Base-by-base conservation (phyloP, 139 green algal species). In the Pleodorina starrii region DNA sequence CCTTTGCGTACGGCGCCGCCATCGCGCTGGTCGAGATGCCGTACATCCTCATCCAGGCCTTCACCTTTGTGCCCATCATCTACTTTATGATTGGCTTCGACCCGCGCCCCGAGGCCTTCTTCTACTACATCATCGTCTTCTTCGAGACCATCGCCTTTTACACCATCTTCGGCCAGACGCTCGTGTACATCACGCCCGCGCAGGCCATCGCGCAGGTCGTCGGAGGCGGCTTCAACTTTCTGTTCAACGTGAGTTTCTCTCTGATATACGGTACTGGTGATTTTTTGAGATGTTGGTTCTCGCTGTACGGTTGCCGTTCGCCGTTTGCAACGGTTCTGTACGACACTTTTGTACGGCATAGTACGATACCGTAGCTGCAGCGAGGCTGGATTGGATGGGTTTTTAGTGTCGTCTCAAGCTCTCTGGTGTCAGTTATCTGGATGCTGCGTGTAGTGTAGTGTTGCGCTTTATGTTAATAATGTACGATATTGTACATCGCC, bases 71-170 rank as follows among this genome's bases (percentile, higher is more conserved):
- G 48, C 84, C 91, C 19, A 91, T 96, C 75, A 88, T 92, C 23
- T 97, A 97, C 78, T 95, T 36, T n/a, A 91, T 92, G 71, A 87
- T 96, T 21, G 79, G 89, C 51, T 96, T 97, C 74, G 54, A 84
- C 17, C 63, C 46, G 9, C 57, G 27, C 3, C n/a, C 82, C 17
- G 82, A 88, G 82, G 63, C 66, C 6, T 88, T 88, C 82, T 88
- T 79, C 35, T 88, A 88, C 44, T 88, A 88, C 85, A 35, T 92
- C 38, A 85, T 93, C 46, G 91, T 94, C 78, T 93, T 94, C 85
- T 76, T 92, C 38, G 85, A 86, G 42, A 92, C 76, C 44, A 89
- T 94, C 57, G 84, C 80, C 44, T 92, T 93, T 85, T 91, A 93
- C 91, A 93, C 90, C 63, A 93, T 94, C 73, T 90, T 92, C 29